phyloP scores from a whole-genome alignment of 345 rosid genomes.

The Passiflora organensis region DNA sequence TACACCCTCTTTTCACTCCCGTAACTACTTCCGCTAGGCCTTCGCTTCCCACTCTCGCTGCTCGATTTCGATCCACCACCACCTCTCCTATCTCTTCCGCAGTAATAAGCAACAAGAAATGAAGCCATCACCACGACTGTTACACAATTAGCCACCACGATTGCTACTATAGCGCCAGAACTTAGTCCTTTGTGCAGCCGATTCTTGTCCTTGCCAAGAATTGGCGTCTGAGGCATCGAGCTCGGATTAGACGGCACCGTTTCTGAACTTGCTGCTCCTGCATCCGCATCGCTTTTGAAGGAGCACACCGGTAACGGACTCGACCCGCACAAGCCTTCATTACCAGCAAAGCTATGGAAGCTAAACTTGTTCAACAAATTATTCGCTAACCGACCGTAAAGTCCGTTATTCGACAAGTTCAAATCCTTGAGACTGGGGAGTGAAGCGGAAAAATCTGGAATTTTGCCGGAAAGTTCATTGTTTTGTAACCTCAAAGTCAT shows the following conservation, averaged over 20 bases:
- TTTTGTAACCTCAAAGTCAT: constrained; percentile 74
- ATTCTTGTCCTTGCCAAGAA: constrained; percentile 16
- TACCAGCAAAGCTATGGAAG: constrained; percentile 57
- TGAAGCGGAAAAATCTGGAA: constrained; percentile 64
- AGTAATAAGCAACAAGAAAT: constrained; percentile 59
- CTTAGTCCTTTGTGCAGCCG: constrained; percentile 38
- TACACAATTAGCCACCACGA: constrained; percentile 63
- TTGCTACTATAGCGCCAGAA: constrained; percentile 57
- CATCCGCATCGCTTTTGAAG: constrained; percentile 37
- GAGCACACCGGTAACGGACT: constrained; percentile 62
- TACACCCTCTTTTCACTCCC: constrained; percentile 52
- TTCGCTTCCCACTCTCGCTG: constrained; percentile 41
- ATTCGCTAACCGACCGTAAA: constrained; percentile 62
- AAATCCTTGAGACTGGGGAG: constrained; percentile 41
- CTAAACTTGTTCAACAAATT: constrained; percentile 54
- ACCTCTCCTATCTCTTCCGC: constrained; percentile 43
- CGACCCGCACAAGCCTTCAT: constrained; percentile 76
- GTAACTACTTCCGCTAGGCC: constrained; percentile 41
- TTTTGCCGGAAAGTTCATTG: constrained; percentile 70
- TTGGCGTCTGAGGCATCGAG: constrained; percentile 53
- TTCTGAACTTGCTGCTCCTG: constrained; percentile 19
- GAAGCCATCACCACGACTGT: constrained; percentile 47
- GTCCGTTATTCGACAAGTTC: constrained; percentile 65
- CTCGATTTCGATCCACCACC: constrained; percentile 34
- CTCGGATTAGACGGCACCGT: constrained; percentile 82